These are phyloP conservation scores for Solanum pimpinellifolium DNA, from an alignment of 257 asterid species.

Conservation along the genomic window DNA sequence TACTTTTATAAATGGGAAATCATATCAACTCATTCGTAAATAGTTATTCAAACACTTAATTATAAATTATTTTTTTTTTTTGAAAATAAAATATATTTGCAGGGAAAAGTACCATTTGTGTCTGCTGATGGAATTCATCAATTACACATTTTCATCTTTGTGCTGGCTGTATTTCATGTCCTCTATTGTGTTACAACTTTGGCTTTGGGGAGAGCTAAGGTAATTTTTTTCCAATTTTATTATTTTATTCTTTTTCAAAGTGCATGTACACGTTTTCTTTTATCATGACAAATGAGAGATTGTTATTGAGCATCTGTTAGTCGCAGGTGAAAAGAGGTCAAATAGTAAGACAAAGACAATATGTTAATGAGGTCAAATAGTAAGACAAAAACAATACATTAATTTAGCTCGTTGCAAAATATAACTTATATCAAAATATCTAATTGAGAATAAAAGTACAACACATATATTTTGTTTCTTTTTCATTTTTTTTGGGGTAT, in stretches of 20 bases:
- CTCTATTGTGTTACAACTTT: conserved; percentile 59
- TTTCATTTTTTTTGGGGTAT: neutral
- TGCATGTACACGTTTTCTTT: neutral
- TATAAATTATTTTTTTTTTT: neutral
- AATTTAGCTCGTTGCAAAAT: neutral
- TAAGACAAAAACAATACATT: neutral
- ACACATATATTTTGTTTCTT: neutral
- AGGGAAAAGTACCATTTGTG: conserved; percentile 59
- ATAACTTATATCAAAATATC: neutral
- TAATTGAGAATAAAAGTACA: neutral
- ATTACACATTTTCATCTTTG: conserved; percentile 75
- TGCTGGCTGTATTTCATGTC: conserved; percentile 67
- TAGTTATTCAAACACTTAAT: neutral
- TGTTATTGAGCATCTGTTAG: neutral
- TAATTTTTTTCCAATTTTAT: neutral
- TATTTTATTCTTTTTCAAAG: neutral
- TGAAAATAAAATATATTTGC: neutral
- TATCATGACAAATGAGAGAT: neutral
- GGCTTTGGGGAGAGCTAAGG: conserved; percentile 74
- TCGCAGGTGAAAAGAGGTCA: neutral
- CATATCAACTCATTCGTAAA: too few relatives aligned
- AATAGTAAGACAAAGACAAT: neutral
- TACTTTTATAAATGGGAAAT: neutral
- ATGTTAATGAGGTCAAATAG: neutral
- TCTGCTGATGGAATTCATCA: conserved; percentile 71